Conservation (phyloP, 805 yeast genomes). For the Ogataea dorogensis region DNA sequence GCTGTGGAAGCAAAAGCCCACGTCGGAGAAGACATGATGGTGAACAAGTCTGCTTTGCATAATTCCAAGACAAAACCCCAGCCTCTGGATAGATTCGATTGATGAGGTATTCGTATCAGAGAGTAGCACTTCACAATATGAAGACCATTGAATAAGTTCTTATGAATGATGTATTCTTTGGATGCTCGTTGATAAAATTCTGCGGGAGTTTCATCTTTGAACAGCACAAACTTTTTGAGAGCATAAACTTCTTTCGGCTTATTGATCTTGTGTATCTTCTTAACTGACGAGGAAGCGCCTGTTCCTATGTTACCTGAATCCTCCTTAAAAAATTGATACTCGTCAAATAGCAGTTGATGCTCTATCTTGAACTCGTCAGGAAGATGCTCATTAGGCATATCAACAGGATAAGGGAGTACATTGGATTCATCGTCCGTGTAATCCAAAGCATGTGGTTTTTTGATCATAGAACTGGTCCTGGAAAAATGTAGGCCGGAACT, state of each 20-base stretch:
- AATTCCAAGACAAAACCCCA: conserved; percentile 79
- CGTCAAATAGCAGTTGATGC: conserved; percentile 53
- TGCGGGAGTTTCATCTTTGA: conserved; percentile 64
- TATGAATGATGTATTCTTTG: conserved; percentile 68
- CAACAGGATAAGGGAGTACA: conserved; percentile 62
- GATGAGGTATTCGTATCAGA: conserved; percentile 59
- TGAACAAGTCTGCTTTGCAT: conserved; percentile 60
- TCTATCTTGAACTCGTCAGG: conserved; percentile 57
- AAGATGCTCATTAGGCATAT: conserved; percentile 64
- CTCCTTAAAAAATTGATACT: conserved; percentile 46
- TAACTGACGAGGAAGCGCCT: conserved; percentile 75
- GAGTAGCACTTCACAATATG: conserved; percentile 64
- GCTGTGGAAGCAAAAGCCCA: conserved; percentile 52
- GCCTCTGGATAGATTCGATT: conserved; percentile 54
- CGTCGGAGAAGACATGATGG: conserved; percentile 54
- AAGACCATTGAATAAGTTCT: conserved; percentile 49
- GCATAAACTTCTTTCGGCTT: conserved; percentile 57
- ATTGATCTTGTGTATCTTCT: conserved; percentile 42
- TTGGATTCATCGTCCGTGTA: conserved; percentile 41
- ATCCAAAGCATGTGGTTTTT: conserved; percentile 27
- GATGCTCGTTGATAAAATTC: conserved; percentile 70
- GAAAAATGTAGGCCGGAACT: conserved; percentile 24
- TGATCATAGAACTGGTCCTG: conserved; percentile 15
- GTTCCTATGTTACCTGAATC: conserved; percentile 58
- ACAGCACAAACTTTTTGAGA: conserved; percentile 62